Base-by-base conservation (phyloP, 768 basidiomycete species). In the Amanita pseudoporphyria region DNA sequence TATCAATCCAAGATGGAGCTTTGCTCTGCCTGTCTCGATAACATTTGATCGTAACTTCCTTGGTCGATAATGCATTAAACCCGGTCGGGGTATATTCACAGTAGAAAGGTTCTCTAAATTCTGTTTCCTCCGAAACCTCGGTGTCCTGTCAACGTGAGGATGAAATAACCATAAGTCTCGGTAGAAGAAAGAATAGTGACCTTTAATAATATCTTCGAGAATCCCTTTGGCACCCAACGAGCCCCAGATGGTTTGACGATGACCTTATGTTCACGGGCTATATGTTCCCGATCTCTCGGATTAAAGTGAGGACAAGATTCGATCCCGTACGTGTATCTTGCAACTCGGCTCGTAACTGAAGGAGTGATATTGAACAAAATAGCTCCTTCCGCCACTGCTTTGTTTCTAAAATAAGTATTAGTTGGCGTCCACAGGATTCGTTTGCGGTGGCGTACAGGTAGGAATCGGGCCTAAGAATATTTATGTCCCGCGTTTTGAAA, bases 381-480 rank as follows among this genome's bases (percentile, higher is more conserved):
- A n/a, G n/a, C n/a, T n/a, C n/a, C n/a, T n/a, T n/a, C n/a, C n/a
- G n/a, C n/a, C n/a, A n/a, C n/a, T n/a, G n/a, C n/a, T n/a, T n/a
- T n/a, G n/a, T n/a, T n/a, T n/a, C n/a, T n/a, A 55, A 60, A 1
- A 62, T 54, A 3, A n/a, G n/a, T n/a, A n/a, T n/a, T n/a, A n/a
- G n/a, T n/a, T n/a, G 10, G 10, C 9, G 4, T 16, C 1, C 13
- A 10, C n/a, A n/a, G n/a, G 31, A 19, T 28, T 0, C 18, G 10
- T 13, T 35, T 12, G n/a, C 13, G 2, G 3, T 14, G 10, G 66
- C 76, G 38, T 57, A 78, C 75, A 73, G 57, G 39, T 72, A 68
- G 21, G 44, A 63, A 53, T 78, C 75, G 0, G 75, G 73, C 21
- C 73, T 62, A 40, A 62, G 66, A 32, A 76, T 55, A 24, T 46